Base-by-base conservation (phyloP, 306 rosid genomes). In the Aeschynomene evenia region DNA sequence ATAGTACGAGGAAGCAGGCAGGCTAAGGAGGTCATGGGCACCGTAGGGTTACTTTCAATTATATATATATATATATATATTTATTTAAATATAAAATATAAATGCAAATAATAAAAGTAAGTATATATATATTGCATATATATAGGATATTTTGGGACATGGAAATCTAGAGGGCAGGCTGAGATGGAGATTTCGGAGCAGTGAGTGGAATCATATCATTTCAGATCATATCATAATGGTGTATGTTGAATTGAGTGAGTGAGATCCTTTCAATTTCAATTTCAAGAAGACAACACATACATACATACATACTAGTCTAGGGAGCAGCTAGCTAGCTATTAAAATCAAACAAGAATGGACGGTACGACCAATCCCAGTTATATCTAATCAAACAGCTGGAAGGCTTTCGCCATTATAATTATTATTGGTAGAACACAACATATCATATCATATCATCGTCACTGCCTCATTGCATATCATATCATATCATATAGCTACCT, bases 361-460 rank as follows among this genome's bases (percentile, higher is more conserved):
- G n/a, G 72, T 61, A 43, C 79, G 22, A 4, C n/a, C n/a, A n/a
- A n/a, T n/a, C 20, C 34, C 29, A 29, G 52, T 57, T 58, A 58
- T 66, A 74, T 84, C 89, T 79, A 74, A 55, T 83, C 87, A 79
- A 71, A 88, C 84, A 87, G 93, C 88, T 81, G 82, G 79, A 75
- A 20, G 56, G 72, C 75, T 66, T 26, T n/a, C n/a, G 6, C 6
- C 65, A 26, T 34, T 59, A 40, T 75, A n/a, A n/a, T n/a, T n/a
- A n/a, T n/a, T n/a, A n/a, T n/a, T n/a, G n/a, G n/a, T n/a, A n/a
- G n/a, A n/a, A n/a, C n/a, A n/a, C n/a, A n/a, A n/a, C n/a, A n/a
- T n/a, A n/a, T n/a, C n/a, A n/a, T n/a, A n/a, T n/a, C n/a, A n/a
- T n/a, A n/a, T n/a, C n/a, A n/a, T n/a, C n/a, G n/a, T n/a, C n/a